phyloP scores from a whole-genome alignment of 116 monocot species.

The Cymodocea nodosa region DNA sequence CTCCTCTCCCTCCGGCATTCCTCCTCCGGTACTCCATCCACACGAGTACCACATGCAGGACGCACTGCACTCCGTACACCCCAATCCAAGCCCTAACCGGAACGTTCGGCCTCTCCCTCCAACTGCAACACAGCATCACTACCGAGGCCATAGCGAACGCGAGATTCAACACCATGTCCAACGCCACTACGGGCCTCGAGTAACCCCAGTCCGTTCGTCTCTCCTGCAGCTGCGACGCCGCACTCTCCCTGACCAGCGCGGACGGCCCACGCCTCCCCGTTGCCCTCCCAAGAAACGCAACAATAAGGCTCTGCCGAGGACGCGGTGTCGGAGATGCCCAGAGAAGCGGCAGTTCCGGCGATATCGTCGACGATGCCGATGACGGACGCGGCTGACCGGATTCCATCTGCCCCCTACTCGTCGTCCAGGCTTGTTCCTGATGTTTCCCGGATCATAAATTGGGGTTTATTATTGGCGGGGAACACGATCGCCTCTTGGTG shows the following conservation, averaged over 20 bases:
- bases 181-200: slow-evolving; percentile 63
- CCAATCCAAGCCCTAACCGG: slow-evolving; percentile 63
- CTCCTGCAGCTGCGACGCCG: slow-evolving; percentile 75
- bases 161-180: slow-evolving; percentile 79
- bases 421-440: no score
- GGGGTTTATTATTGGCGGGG: no score
- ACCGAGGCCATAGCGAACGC: slow-evolving; percentile 45
- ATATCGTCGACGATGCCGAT: slow-evolving; percentile 3
- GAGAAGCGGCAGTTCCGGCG: slow-evolving; percentile 34
- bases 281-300: slow-evolving; percentile 32
- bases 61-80: slow-evolving; percentile 75
- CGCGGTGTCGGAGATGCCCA: not conserved
- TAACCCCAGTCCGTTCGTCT: slow-evolving; percentile 72
- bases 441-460: no score
- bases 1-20: not conserved
- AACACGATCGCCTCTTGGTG: no score
- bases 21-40: slow-evolving; percentile 37
- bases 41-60: slow-evolving; percentile 65
- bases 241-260: slow-evolving; percentile 60
- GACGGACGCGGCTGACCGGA: no score
- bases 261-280: slow-evolving; percentile 37
- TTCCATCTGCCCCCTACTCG: no score
- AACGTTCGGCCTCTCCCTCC: slow-evolving; percentile 35
- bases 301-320: slow-evolving; percentile 19
- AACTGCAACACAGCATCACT: slow-evolving; percentile 26